Percentiles rank a stretch among this genome's conserved stretches.
Evolutionary conservation across 2,329 filamentous ascomycete genomes (phyloP).

Genomic region (Colletotrichum theobromicola): DNA sequence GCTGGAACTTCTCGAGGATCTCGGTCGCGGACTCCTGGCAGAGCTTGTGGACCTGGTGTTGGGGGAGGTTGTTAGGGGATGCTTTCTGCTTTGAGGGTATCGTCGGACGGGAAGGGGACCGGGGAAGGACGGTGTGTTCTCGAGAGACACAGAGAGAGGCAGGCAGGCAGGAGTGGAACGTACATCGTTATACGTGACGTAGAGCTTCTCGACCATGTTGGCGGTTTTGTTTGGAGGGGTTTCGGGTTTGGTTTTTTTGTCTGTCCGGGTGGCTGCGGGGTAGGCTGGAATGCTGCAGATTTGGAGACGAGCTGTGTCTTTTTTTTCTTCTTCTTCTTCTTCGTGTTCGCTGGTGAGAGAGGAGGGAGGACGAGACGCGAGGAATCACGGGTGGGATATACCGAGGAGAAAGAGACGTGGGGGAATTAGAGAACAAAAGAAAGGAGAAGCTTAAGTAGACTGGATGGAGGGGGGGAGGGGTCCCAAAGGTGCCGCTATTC

Average conservation of each 20-base stretch:
- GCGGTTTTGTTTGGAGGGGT: constrained; percentile 16
- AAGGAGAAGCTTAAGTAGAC: constrained; percentile 11
- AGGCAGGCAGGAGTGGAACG: constrained; percentile 33
- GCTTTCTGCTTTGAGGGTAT: not conserved
- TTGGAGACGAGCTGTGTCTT: constrained; percentile 15
- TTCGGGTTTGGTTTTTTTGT: not conserved
- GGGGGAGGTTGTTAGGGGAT: too few species aligned
- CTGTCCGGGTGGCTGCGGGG: constrained; percentile 11
- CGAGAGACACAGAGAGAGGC: not conserved
- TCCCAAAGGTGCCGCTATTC: constrained; percentile 17
- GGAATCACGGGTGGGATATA: not conserved
- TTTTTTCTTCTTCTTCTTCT: not conserved
- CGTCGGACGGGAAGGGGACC: not conserved
- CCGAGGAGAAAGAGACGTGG: not conserved
- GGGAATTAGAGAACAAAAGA: not conserved
- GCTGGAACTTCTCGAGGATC: constrained; percentile 86
- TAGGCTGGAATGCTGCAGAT: constrained; percentile 13
- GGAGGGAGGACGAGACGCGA: not conserved
- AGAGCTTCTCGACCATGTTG: constrained; percentile 84
- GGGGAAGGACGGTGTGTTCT: not conserved
- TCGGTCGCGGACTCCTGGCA: constrained; percentile 84
- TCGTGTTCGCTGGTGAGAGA: not conserved
- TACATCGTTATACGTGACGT: constrained; percentile 93
- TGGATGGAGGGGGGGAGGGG: not conserved
- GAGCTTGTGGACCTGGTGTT: constrained; percentile 86